These are phyloP conservation scores for Nitzschia sp. DNA, from an alignment of 108 stramenopile genomes.

Conservation along the genomic window DNA sequence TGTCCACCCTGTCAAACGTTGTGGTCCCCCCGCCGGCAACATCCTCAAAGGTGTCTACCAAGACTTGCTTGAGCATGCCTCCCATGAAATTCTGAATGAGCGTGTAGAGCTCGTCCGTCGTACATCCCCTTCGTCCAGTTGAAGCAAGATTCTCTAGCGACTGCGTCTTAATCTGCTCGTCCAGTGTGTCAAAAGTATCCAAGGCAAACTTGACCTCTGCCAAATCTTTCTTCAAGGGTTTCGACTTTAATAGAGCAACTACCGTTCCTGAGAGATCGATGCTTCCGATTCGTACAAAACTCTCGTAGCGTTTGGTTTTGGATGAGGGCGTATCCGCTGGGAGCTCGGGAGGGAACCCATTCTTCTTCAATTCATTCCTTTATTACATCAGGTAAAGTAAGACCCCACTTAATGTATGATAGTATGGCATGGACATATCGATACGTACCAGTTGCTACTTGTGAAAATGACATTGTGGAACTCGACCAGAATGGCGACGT, in stretches of 20 bases:
- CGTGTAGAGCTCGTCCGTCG: constrained; percentile 18
- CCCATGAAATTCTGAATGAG: constrained; percentile 9
- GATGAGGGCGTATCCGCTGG: neutral
- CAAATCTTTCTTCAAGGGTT: constrained; percentile 15
- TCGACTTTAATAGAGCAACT: neutral
- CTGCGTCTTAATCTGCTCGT: neutral
- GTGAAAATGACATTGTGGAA: constrained; percentile 41
- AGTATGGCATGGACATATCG: too few relatives aligned
- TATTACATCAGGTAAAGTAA: constrained; percentile 7
- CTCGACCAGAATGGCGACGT: constrained; percentile 36
- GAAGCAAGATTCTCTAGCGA: neutral
- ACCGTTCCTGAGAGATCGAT: constrained; percentile 10
- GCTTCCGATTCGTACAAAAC: constrained; percentile 27
- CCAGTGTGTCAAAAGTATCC: constrained; percentile 9
- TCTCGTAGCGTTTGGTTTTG: neutral
- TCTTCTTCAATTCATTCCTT: constrained; percentile 32
- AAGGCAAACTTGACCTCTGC: constrained; percentile 14
- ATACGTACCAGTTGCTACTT: constrained; percentile 40
- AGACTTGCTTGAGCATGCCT: neutral
- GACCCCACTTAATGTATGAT: neutral
- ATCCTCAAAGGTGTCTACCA: neutral
- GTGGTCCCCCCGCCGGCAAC: neutral
- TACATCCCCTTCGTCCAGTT: constrained; percentile 20
- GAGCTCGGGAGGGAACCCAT: constrained; percentile 38
- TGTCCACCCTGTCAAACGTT: neutral